These are phyloP conservation scores for Botrytis porri DNA, from an alignment of 2,329 filamentous ascomycete genomes.

Conservation along the genomic window DNA sequence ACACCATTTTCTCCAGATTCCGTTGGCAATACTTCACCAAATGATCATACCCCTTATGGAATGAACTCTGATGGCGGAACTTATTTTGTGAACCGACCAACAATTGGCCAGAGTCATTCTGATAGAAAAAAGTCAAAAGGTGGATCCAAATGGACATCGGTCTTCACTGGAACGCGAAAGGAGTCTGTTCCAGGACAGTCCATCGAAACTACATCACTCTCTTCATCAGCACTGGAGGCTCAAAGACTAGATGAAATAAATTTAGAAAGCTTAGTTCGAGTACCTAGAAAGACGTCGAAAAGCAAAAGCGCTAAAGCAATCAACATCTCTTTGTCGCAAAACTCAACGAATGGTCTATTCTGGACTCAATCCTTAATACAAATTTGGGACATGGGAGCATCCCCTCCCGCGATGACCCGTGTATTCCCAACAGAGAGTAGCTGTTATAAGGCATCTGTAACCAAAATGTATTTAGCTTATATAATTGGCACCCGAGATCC, in stretches of 20 bases:
- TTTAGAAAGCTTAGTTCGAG: slow-evolving; percentile 36
- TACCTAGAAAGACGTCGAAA: slow-evolving; percentile 34
- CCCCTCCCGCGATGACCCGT: slow-evolving; percentile 39
- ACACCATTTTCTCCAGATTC: slow-evolving; percentile 25
- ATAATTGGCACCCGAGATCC: slow-evolving; percentile 44
- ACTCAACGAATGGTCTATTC: slow-evolving; percentile 41
- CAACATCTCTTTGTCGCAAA: slow-evolving; percentile 41
- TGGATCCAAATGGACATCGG: slow-evolving; percentile 38
- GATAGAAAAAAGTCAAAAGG: slow-evolving; percentile 22
- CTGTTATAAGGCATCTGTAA: slow-evolving; percentile 42
- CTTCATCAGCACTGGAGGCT: slow-evolving; percentile 38
- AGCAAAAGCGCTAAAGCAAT: slow-evolving; percentile 39
- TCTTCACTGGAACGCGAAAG: slow-evolving; percentile 33
- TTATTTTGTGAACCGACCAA: slow-evolving; percentile 23
- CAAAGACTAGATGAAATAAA: slow-evolving; percentile 43
- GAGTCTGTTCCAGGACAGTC: slow-evolving; percentile 32
- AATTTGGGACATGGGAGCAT: slow-evolving; percentile 42
- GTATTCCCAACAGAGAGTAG: slow-evolving; percentile 41
- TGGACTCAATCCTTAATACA: slow-evolving; percentile 43
- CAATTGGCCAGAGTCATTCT: slow-evolving; percentile 6
- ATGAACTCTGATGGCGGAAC: slow-evolving; percentile 20
- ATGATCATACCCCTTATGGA: slow-evolving; percentile 1
- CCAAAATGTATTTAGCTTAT: slow-evolving; percentile 41
- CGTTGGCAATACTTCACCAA: slow-evolving; percentile 19
- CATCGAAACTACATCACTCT: slow-evolving; percentile 41